phyloP scores from a whole-genome alignment of 371 early-diverging fungal species.

The Zychaea mexicana region DNA sequence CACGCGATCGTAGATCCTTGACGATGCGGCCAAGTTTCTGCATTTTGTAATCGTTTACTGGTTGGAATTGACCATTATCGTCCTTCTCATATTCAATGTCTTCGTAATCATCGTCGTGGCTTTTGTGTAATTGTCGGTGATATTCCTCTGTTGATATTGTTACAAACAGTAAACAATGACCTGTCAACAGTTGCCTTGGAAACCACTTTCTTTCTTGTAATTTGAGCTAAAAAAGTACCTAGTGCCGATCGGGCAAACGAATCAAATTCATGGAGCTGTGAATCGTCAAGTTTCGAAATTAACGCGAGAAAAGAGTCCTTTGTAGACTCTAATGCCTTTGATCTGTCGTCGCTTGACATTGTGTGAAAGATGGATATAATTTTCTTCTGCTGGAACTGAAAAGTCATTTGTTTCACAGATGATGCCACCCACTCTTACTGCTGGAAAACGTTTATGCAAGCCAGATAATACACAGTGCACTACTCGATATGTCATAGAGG shows the following conservation, averaged over 20 bases:
- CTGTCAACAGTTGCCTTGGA: too few species aligned
- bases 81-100: constrained; percentile 28
- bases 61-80: constrained; percentile 31
- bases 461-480: too few species aligned
- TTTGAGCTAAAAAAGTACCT: too few species aligned
- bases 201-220: too few species aligned
- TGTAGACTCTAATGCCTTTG: constrained; percentile 24
- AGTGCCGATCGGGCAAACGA: constrained; percentile 58
- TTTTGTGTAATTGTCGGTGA: constrained; percentile 33
- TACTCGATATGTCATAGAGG: too few species aligned
- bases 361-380: neutral
- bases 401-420: neutral
- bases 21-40: constrained; percentile 51
- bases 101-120: constrained; percentile 23
- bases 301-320: constrained; percentile 59
- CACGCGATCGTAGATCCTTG: constrained; percentile 52
- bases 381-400: neutral
- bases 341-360: neutral
- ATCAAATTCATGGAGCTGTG: constrained; percentile 56
- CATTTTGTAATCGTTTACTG: constrained; percentile 48
- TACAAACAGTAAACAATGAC: too few species aligned
- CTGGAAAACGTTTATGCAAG: too few species aligned
- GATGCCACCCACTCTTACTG: too few species aligned
- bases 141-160: constrained; percentile 42
- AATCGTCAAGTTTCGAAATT: constrained; percentile 49